Conservation (phyloP, 805 yeast genomes). For the Kluyveromyces siamensis region DNA sequence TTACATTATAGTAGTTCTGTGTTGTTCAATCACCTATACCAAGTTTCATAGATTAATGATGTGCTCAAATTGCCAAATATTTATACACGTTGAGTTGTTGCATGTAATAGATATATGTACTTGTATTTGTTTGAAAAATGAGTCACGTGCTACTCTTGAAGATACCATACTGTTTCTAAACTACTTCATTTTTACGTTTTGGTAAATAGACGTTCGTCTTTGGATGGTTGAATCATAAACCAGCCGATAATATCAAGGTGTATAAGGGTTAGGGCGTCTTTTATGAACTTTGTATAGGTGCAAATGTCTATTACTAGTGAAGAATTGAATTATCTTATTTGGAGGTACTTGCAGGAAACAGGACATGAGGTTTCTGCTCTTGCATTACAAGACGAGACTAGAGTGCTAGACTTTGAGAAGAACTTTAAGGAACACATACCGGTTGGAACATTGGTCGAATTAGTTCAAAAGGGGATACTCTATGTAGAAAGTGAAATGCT, state of each 20-base stretch:
- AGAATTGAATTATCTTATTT: constrained; percentile 81
- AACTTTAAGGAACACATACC: constrained; percentile 45
- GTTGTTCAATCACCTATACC: too few relatives aligned
- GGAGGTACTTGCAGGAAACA: constrained; percentile 86
- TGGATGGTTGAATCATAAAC: too few relatives aligned
- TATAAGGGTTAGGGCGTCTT: too few relatives aligned
- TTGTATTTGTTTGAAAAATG: too few relatives aligned
- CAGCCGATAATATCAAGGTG: background rate
- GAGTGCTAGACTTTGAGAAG: constrained; percentile 48
- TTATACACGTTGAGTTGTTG: too few relatives aligned
- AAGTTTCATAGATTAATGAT: too few relatives aligned
- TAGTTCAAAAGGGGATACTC: constrained; percentile 80
- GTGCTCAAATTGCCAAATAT: too few relatives aligned
- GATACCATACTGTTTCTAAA: too few relatives aligned
- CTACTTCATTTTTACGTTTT: background rate
- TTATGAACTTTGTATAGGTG: background rate
- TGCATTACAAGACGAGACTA: constrained; percentile 70
- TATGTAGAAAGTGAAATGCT: constrained; percentile 63
- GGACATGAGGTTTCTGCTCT: constrained; percentile 69
- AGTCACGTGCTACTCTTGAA: too few relatives aligned
- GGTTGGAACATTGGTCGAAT: constrained; percentile 71
- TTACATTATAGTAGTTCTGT: too few relatives aligned
- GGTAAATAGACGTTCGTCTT: too few relatives aligned
- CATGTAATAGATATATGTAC: too few relatives aligned
- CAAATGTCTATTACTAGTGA: constrained; percentile 71